A percentile compares a stretch with the other conserved stretches of the same genome.
phyloP scores from a whole-genome alignment of 306 rosid species.

The Pyrus betulifolia region DNA sequence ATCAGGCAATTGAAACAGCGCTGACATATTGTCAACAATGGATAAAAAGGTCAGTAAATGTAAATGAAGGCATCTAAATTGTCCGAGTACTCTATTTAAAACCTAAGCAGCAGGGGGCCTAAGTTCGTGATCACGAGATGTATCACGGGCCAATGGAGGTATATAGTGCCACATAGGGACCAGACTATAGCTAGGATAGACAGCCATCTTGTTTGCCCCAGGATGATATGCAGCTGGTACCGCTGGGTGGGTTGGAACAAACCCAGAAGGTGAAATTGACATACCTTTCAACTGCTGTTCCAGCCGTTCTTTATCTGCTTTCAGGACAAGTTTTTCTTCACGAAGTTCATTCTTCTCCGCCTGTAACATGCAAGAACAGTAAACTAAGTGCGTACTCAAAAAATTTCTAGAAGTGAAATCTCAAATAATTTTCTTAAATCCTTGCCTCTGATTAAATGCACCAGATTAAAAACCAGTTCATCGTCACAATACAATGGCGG shows the following conservation, averaged over 20 bases:
- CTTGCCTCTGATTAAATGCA: neutral
- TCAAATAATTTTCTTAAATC: neutral
- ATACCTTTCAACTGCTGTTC: conserved; percentile 64
- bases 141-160: conserved; percentile 61
- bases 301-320: conserved; percentile 68
- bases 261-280: conserved; percentile 51
- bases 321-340: conserved; percentile 65
- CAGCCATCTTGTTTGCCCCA: conserved; percentile 67
- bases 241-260: conserved; percentile 59
- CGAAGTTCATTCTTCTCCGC: conserved; percentile 86
- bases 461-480: neutral
- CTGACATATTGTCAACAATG: conserved; percentile 26
- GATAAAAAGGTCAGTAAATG: conserved; percentile 5
- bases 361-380: conserved; percentile 28
- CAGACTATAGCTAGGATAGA: conserved; percentile 69
- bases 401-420: neutral
- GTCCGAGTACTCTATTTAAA: neutral
- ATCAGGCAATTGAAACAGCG: conserved; percentile 15
- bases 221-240: conserved; percentile 68
- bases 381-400: neutral
- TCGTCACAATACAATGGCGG: neutral
- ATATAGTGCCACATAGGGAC: conserved; percentile 88
- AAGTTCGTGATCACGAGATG: conserved; percentile 84
- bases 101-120: conserved; percentile 97
- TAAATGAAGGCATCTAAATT: conserved; percentile 14